Base-by-base conservation (phyloP, 2,329 filamentous ascomycete genomes). In the Metarhizium album region DNA sequence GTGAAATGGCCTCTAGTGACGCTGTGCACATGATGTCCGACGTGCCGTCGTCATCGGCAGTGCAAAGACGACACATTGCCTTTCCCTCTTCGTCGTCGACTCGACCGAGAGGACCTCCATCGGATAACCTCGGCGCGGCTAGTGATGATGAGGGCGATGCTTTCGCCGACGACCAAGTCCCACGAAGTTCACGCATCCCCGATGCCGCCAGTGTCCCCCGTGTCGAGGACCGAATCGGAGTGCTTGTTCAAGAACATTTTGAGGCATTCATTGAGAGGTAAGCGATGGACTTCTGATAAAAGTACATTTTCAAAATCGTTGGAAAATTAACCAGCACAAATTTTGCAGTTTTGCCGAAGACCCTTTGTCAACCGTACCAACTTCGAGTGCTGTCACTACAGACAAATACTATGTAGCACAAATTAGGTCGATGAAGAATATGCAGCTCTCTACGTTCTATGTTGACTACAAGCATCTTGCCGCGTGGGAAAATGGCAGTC, bases 351-450 rank as follows among this genome's bases (percentile, higher is more conserved):
- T 84, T 63, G 73, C 80, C 52, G 86, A 90, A 67, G 83, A 86
- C 18, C 82, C 82, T 3, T 73, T 82, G 3, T 86, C 80, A 14
- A 77, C 75, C 43, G 72, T 75, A 6, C 83, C 84, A 9, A 73
- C 79, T 3, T 85, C 86, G 16, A 88, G 84, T 62, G 82, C 83
- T 27, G 74, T 82, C 45, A 84, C 82, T 3, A 87, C 85, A 24
- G 84, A 90, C 70, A 87, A 86, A 64, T 90, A 90, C 71, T 94
- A 93, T 66, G 76, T 93, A 52, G 86, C 86, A 47, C 87, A 90
- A 69, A 88, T 94, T 59, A 83, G 87, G 61, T 84, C 83, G 54
- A 82, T 94, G 75, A 78, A 80, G 52, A 76, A 77, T 22, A 86
- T 85, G 64, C 75, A 82, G 56, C 77, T 91, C n/a, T 91, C 87